Percentiles rank a stretch among this genome's conserved stretches.
Evolutionary conservation across 306 rosid species (phyloP).

Genomic region (Cicer pinnatifidum): DNA sequence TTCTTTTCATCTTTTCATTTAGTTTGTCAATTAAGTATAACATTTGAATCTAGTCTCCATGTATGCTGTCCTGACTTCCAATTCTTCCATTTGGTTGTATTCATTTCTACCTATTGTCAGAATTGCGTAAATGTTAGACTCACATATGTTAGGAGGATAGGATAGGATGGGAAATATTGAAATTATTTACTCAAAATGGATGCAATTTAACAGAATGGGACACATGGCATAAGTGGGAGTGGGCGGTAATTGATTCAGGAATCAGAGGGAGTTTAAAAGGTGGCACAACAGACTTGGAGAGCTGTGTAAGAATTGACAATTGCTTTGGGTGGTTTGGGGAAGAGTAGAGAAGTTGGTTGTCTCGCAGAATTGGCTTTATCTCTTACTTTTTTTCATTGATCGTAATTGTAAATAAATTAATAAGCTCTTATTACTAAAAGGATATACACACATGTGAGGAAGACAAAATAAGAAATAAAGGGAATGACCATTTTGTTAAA

Average conservation of each 20-base stretch:
- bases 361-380: neutral
- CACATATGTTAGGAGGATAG: neutral
- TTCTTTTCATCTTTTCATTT: slow-evolving; percentile 16
- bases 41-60: slow-evolving; percentile 20
- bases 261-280: neutral
- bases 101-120: slow-evolving; percentile 25
- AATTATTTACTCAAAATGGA: slow-evolving; percentile 3
- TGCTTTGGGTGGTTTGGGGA: neutral
- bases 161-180: neutral
- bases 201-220: neutral
- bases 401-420: slow-evolving; percentile 22
- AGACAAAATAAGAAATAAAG: slow-evolving; percentile 8
- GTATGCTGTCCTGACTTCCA: slow-evolving; percentile 3
- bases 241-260: neutral
- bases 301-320: neutral
- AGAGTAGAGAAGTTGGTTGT: neutral
- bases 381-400: neutral
- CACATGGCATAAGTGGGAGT: neutral
- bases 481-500: slow-evolving; percentile 1
- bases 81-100: slow-evolving; percentile 1
- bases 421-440: slow-evolving; percentile 6
- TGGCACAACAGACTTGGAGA: neutral
- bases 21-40: neutral
- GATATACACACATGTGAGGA: neutral
- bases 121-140: slow-evolving; percentile 9